Evolutionary conservation across 495 filamentous ascomycete species (phyloP), one percentile per base, ranked within the genome.

Genomic region (Annulohypoxylon moriforme): DNA sequence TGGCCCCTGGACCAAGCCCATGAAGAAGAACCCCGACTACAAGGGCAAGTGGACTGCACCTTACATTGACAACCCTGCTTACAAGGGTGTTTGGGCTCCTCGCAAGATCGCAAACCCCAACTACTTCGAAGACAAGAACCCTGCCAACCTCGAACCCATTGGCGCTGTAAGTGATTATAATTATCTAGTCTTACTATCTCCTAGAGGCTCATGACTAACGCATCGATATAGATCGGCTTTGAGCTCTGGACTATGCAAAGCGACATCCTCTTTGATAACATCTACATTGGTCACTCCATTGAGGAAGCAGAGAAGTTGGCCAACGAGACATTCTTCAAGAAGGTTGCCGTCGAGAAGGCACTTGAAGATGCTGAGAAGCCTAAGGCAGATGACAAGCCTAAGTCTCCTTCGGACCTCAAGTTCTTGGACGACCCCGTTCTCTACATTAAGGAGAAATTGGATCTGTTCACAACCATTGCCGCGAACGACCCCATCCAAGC

Each of bases 241-340:
- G 96, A 98, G 83, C 93, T 99, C 84, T 99, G 96, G 96, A 98
- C 96, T 75, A 99, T 99, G 96, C 96, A 97, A 79, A 96, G 90
- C 81, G 92, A 98, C 81, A 97, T 98, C 71, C 90, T 98, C 74
- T 99, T 99, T 77, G 94, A 98, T 89, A 99, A 99, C 90, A 94
- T 99, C 88, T 99, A 98, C 89, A 92, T 99, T 82, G 96, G 96
- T 71, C 96, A 99, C 90, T 99, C 96, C 47, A 81, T 93, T 73
- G 93, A 92, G 78, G 96, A 99, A 73, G 96, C 96, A 67, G 89
- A 91, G 81, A 92, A 94, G 84, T 85, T 99, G 72, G 91, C 95
- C 80, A 82, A 92, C 55, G 93, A 97, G 86, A 96, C 93, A 69
- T 99, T 94, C 83, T 92, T 94, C 81, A 83, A 95, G 82, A 99